phyloP scores from a whole-genome alignment of 192 early-diverging fungal species.

The Umbelopsis sp. region DNA sequence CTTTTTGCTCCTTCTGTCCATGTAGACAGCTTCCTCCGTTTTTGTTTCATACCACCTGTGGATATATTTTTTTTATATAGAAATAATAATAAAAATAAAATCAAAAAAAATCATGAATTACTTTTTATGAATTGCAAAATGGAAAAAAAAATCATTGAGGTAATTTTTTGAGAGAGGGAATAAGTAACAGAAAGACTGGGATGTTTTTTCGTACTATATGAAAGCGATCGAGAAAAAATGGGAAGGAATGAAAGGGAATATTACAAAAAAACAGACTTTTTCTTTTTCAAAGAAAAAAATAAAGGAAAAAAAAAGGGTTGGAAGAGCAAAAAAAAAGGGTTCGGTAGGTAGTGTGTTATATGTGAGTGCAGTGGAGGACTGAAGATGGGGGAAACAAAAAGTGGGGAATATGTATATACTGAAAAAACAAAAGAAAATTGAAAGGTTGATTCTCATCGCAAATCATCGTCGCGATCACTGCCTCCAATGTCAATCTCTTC shows the following conservation, averaged over 20 bases:
- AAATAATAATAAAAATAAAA: not conserved
- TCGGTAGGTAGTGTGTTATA: not conserved
- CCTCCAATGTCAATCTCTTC: conserved; percentile 61
- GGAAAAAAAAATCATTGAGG: not conserved
- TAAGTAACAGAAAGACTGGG: not conserved
- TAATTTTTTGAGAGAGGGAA: not conserved
- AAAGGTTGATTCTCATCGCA: conserved; percentile 36
- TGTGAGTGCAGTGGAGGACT: not conserved
- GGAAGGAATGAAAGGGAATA: not conserved
- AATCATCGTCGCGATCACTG: conserved; percentile 55
- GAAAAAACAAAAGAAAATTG: too few relatives aligned
- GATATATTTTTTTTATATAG: too few relatives aligned
- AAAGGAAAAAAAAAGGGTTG: not conserved
- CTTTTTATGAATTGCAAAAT: conserved; percentile 14
- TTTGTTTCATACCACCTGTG: not conserved
- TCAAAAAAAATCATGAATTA: not conserved
- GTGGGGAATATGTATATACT: conserved; percentile 7
- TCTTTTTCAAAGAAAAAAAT: not conserved
- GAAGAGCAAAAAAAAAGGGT: too few relatives aligned
- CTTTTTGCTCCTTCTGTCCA: not conserved
- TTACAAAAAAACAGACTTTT: not conserved
- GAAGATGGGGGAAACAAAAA: not conserved
- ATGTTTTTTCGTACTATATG: too few relatives aligned
- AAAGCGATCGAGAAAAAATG: not conserved
- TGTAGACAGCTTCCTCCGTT: not conserved